Evolutionary conservation across 306 rosid species (phyloP), one percentile per base, ranked within the genome.

Genomic region (Corylus avellana): DNA sequence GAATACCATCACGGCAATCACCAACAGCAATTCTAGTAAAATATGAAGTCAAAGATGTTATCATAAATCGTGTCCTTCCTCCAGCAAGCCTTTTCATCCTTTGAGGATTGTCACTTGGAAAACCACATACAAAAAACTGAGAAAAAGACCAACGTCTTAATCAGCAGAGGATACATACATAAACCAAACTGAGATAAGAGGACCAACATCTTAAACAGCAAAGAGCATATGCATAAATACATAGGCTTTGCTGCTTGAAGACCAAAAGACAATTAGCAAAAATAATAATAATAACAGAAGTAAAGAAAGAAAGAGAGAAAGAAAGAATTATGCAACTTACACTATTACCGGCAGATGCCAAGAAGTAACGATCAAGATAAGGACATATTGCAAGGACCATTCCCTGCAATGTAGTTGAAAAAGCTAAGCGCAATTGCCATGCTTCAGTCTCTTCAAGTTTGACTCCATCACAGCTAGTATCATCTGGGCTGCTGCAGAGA

Each of bases 1-100:
- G 86, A 83, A 94, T 82, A 49, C 98, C 98, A 86, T 94, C 97
- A 77, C 97, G 98, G 67, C 93, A 87, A 89, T 92, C 97, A 72
- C 98, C 98, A 75, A 94, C 98, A 72, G 97, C 93, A 80, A 94
- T 94, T 86, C 93, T 91, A 57, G 90, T 87, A 81, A 84, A 90
- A 83, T 91, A 89, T 70, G 97, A 87, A 73, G 97, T 90, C 88
- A 94, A 83, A 69, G 97, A 91, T 18, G 90, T 92, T 75, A 94
- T 85, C 86, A 86, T 84, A 87, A 77, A 86, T 17, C 91, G 92
- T 2, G 97, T 92, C 89, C 90, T 88, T 74, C 87, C 97, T 27
- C 61, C 64, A 50, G 97, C 91, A 79, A 84, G 83, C 85, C 84
- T 86, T 79, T 83, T 92, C 86, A 92, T 88, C 83, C 89, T 88